phyloP scores from a whole-genome alignment of 306 rosid species.

The Styphnolobium japonicum region DNA sequence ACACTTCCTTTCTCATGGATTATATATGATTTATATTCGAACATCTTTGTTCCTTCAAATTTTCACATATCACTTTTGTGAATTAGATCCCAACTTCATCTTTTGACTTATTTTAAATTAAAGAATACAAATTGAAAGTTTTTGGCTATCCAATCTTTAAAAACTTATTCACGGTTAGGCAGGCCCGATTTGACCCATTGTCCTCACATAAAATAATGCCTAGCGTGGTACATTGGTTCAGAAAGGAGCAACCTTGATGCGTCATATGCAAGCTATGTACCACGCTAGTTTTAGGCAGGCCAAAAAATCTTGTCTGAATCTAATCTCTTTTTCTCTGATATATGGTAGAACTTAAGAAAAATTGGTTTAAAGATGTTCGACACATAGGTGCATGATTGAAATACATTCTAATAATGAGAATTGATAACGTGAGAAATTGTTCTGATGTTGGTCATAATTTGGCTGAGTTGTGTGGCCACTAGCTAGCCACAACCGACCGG shows the following conservation, averaged over 20 bases:
- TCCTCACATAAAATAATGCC: conserved; percentile 25
- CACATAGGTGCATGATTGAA: background rate
- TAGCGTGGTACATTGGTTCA: background rate
- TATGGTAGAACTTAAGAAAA: background rate
- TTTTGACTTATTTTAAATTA: background rate
- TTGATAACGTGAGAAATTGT: background rate
- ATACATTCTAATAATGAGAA: background rate
- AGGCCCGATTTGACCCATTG: background rate
- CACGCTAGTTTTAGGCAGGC: background rate
- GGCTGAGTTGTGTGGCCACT: conserved; percentile 4
- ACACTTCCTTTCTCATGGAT: background rate
- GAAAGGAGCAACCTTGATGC: background rate
- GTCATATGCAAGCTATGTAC: background rate
- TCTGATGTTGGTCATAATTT: background rate
- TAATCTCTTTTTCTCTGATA: background rate
- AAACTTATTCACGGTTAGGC: background rate
- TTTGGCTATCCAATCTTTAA: background rate
- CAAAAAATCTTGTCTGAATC: background rate
- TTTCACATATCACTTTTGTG: background rate
- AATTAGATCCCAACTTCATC: background rate
- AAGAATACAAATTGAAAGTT: background rate
- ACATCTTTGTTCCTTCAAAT: background rate
- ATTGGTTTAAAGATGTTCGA: background rate
- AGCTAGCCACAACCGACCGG: background rate
- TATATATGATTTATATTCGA: background rate